These are phyloP conservation scores for Gelatoporia subvermispora DNA, from an alignment of 768 basidiomycete genomes.

Conservation along the genomic window DNA sequence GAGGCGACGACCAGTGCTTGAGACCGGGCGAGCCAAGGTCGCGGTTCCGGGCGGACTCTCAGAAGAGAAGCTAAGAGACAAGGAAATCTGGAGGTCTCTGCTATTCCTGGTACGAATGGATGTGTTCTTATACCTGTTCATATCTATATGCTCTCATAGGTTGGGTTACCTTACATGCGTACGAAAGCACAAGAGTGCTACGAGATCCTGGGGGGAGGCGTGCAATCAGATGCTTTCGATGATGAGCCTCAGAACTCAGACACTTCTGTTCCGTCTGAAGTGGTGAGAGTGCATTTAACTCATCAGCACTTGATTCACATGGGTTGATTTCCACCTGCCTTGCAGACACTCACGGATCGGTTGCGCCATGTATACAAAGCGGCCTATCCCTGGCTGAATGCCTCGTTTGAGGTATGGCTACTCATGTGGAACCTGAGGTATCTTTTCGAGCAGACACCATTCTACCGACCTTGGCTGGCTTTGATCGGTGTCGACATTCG, in stretches of 20 bases:
- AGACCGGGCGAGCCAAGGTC: conserved; percentile 58
- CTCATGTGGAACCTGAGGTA: conserved; percentile 84
- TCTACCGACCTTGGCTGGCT: conserved; percentile 87
- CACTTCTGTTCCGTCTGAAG: conserved; percentile 43
- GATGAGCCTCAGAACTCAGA: conserved; percentile 44
- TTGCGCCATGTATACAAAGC: conserved; percentile 62
- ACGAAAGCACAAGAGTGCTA: conserved; percentile 89
- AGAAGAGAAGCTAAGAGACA: conserved; percentile 59
- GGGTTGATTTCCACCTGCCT: background rate
- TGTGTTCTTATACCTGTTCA: background rate
- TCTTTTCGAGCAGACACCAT: conserved; percentile 80
- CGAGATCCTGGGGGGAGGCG: conserved; percentile 83
- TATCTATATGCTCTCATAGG: conserved; percentile 34
- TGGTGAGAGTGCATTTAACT: conserved; percentile 32
- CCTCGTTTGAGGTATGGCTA: conserved; percentile 74
- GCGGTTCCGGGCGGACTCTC: conserved; percentile 63
- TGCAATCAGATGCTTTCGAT: conserved; percentile 60
- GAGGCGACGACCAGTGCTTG: conserved; percentile 64
- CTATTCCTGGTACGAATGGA: conserved; percentile 63
- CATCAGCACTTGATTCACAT: background rate
- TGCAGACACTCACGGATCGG: conserved; percentile 47
- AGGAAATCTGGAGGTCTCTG: conserved; percentile 73
- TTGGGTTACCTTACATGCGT: conserved; percentile 84
- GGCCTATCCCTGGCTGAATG: conserved; percentile 80
- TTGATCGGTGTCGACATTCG: conserved; percentile 84